Evolutionary conservation across 148 eudicot genomes (phyloP), one percentile per base, ranked within the genome.

Genomic region (Heliamphora exappendiculata): DNA sequence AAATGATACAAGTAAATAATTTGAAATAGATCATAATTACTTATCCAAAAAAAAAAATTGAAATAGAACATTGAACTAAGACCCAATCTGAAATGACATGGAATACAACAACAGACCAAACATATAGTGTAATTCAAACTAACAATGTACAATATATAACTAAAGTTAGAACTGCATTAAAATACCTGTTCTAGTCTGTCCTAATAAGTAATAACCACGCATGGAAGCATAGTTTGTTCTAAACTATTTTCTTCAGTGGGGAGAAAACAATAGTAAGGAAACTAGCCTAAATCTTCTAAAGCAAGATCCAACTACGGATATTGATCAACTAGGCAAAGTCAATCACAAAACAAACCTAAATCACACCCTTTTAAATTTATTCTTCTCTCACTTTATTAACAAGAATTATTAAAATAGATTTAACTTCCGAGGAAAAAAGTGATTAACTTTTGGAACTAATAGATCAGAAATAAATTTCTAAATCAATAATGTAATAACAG

Each of bases 161-260:
- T 50, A 22, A 67, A 41, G 50, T 41, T 67, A 41, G 71, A 67
- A 42, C 72, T 67, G 33, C 42, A 42, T 67, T 22, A 67, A 41
- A 41, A 67, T 42, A 16, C 24, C 10, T 10, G n/a, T 22, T 14
- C 51, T 67, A 67, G 33, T 13, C 51, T 67, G 72, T 67, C 24
- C 53, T n/a, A 67, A 67, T 67, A 24, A 67, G 34, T n/a, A 67
- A 67, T 67, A 24, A 67, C 72, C 24, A 26, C 4, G 72, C 34
- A 44, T 47, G 19, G 26, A 45, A 31, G 51, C 50, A 42, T 42
- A 44, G 20, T 28, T 42, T 42, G 70, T 24, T 11, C 72, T 24
- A 47, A 67, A 42, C 58, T 12, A 24, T 45, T 26, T 57, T 8
- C 63, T 22, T 57, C 1, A 57, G 31, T 12, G 3, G 2, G 63